Evolutionary conservation across 768 basidiomycete species (phyloP), one percentile per base, ranked within the genome.

Genomic region (Russula brevipes): DNA sequence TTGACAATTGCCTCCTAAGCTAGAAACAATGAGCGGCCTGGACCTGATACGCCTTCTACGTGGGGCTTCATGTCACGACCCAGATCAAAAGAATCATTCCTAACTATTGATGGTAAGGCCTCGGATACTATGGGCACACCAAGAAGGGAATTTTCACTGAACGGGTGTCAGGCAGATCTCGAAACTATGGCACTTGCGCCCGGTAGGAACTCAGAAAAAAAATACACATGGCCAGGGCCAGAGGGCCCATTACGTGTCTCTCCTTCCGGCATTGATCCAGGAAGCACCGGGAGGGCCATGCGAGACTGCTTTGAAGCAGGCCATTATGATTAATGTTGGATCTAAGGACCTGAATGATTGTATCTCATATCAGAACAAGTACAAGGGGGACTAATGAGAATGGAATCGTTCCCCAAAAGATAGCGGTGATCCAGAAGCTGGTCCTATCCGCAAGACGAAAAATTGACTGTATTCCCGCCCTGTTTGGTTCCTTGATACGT

Each of bases 71-170:
- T 46, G 51, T 54, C 36, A 39, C 38, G 57, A 16, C 49, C 42
- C 51, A 35, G 16, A 59, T 64, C 55, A 30, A 24, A 58, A 24
- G 16, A 44, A 19, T 42, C 31, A 44, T 39, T 5, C 50, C 36
- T 53, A 53, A 63, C 53, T 47, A 54, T 42, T 54, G 57, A 54
- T 58, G 47, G 57, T 33, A 58, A 42, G 61, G 42, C 14, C 45
- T 5, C 36, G 2, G 46, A 38, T 17, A 44, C 14, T 9, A 50
- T 41, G 53, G 10, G 17, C 33, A 64, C 39, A 35, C 46, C 46
- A 46, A 17, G 36, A 33, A 11, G n/a, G 30, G 31, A 49, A 5
- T 9, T 49, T 42, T 47, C 54, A 36, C 30, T 8, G 47, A 30
- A 50, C 8, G 30, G 41, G 19, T 31, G 50, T 54, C 47, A 59